phyloP scores from a whole-genome alignment of 352 stramenopile species.

The Phytophthora cactorum region DNA sequence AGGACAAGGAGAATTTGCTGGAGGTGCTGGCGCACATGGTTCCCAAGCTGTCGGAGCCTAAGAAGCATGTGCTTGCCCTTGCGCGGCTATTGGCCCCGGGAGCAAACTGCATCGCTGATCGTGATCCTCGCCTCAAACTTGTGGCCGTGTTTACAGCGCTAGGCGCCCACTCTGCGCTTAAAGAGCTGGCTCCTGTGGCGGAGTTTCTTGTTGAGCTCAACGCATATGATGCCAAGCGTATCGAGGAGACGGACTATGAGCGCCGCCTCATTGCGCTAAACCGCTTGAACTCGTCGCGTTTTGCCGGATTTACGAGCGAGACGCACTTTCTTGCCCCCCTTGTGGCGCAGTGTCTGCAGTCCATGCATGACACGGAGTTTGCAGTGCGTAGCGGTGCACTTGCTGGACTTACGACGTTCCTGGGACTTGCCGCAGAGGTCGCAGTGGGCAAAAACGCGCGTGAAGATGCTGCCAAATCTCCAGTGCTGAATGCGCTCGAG shows the following conservation, averaged over 20 bases:
- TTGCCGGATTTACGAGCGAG: slow-evolving; percentile 64
- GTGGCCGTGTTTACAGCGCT: slow-evolving; percentile 77
- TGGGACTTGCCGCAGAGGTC: slow-evolving; percentile 49
- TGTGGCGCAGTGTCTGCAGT: slow-evolving; percentile 79
- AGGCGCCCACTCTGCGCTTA: slow-evolving; percentile 44
- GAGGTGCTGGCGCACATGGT: slow-evolving; percentile 81
- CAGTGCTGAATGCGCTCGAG: slow-evolving; percentile 80
- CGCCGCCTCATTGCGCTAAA: slow-evolving; percentile 80
- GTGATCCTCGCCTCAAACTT: slow-evolving; percentile 62
- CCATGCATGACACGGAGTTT: slow-evolving; percentile 86
- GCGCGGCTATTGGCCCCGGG: slow-evolving; percentile 80
- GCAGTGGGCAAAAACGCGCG: slow-evolving; percentile 25
- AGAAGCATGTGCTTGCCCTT: slow-evolving; percentile 79
- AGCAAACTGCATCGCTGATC: slow-evolving; percentile 74
- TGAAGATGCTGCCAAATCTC: slow-evolving; percentile 38
- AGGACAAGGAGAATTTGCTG: slow-evolving; percentile 86
- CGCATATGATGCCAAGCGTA: slow-evolving; percentile 77
- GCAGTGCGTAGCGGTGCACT: slow-evolving; percentile 82
- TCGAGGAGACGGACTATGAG: slow-evolving; percentile 89
- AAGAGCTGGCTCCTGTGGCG: slow-evolving; percentile 47
- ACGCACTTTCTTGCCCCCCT: slow-evolving; percentile 78
- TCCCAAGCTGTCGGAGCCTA: slow-evolving; percentile 68
- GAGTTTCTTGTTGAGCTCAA: slow-evolving; percentile 69
- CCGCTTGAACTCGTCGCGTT: slow-evolving; percentile 63
- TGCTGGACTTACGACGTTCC: slow-evolving; percentile 60